These are phyloP conservation scores for Aureobasidium sp. DNA, from an alignment of 2,329 filamentous ascomycete species.

Conservation along the genomic window DNA sequence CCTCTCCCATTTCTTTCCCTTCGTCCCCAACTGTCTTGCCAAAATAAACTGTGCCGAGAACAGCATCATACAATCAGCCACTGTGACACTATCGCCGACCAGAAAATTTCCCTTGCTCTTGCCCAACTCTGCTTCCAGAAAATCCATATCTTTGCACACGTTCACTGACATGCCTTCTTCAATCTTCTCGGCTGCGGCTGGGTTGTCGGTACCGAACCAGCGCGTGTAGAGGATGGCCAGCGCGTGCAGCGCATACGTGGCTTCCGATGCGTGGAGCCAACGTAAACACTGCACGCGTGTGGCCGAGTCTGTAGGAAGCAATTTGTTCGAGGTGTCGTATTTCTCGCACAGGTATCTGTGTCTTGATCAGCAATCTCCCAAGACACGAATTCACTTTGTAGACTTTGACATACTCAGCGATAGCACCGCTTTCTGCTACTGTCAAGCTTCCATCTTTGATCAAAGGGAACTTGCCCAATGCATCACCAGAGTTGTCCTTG, in stretches of 20 bases:
- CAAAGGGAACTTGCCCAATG: conserved; percentile 41
- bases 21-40: conserved; percentile 30
- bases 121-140: conserved; percentile 37
- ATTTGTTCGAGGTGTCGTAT: conserved; percentile 34
- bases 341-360: conserved; percentile 40
- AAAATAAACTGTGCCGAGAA: conserved; percentile 38
- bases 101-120: conserved; percentile 35
- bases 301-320: conserved; percentile 33
- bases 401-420: conserved; percentile 33
- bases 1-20: conserved; percentile 29
- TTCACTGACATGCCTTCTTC: conserved; percentile 36
- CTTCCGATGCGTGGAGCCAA: conserved; percentile 44
- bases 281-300: conserved; percentile 33
- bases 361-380: neutral
- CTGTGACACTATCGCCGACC: conserved; percentile 35
- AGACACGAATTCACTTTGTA: neutral
- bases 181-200: conserved; percentile 28
- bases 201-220: conserved; percentile 31
- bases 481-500: conserved; percentile 34
- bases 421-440: conserved; percentile 40
- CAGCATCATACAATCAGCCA: conserved; percentile 41
- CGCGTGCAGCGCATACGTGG: conserved; percentile 38
- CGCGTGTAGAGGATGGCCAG: conserved; percentile 40
- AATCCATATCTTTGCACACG: conserved; percentile 39
- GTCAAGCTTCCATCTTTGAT: conserved; percentile 36